Evolutionary conservation across 2,329 filamentous ascomycete species (phyloP).

Genomic region (Daldinia sp.): DNA sequence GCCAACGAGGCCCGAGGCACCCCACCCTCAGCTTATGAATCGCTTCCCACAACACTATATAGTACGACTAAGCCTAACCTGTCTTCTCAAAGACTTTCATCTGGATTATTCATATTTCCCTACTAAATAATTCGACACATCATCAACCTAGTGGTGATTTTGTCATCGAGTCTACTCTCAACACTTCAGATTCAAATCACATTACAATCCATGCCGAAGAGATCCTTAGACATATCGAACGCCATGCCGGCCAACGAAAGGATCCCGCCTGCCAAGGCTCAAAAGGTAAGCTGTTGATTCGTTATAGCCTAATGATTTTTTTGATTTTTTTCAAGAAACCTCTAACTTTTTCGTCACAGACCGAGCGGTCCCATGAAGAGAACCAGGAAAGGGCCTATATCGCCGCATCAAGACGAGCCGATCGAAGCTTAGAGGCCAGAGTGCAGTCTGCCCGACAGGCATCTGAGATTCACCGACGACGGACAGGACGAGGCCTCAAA

Average conservation of each 20-base stretch:
- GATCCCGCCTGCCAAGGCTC: slow-evolving; percentile 47
- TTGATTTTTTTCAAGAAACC: background rate
- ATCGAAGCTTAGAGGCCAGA: slow-evolving; percentile 86
- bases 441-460: slow-evolving; percentile 87
- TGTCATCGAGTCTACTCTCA: background rate
- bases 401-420: slow-evolving; percentile 85
- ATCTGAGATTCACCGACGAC: slow-evolving; percentile 88
- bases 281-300: slow-evolving; percentile 44
- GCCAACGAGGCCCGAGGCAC: slow-evolving; percentile 27
- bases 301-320: too few relatives aligned
- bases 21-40: slow-evolving; percentile 18
- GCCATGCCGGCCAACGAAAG: slow-evolving; percentile 46
- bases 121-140: background rate
- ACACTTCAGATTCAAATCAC: background rate
- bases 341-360: slow-evolving; percentile 53
- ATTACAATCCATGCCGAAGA: slow-evolving; percentile 49
- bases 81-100: background rate
- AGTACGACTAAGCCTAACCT: slow-evolving; percentile 1
- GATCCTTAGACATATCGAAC: slow-evolving; percentile 47
- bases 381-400: slow-evolving; percentile 92
- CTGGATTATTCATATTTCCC: background rate
- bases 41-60: slow-evolving; percentile 16
- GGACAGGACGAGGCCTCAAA: slow-evolving; percentile 82
- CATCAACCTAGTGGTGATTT: background rate
- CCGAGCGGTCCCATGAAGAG: slow-evolving; percentile 79